A percentile compares a stretch with the other conserved stretches of the same genome.
phyloP scores from a whole-genome alignment of 2,329 filamentous ascomycete species.

The Fusarium sulawesiense region DNA sequence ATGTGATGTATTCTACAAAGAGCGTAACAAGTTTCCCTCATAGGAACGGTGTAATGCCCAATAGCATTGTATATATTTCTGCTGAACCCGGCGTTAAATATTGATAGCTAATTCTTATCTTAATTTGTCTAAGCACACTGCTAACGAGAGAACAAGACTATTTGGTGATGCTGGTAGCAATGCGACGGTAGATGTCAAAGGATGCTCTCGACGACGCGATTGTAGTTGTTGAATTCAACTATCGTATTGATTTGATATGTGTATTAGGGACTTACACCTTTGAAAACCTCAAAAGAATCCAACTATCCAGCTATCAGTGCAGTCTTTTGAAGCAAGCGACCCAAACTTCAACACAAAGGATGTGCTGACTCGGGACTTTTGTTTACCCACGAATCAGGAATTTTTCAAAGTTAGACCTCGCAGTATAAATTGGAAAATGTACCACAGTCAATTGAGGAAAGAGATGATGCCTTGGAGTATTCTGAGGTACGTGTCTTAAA shows the following conservation, averaged over 20 bases:
- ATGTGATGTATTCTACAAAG: too few species aligned
- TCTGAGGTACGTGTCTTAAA: conserved; percentile 8
- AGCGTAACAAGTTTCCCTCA: too few species aligned
- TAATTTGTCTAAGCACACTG: too few species aligned
- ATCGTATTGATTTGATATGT: background rate
- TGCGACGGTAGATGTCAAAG: background rate
- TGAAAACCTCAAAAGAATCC: too few species aligned
- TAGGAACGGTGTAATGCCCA: too few species aligned
- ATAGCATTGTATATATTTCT: too few species aligned
- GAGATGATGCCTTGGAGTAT: background rate
- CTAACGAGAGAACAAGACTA: too few species aligned
- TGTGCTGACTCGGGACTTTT: conserved; percentile 15
- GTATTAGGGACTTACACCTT: too few species aligned
- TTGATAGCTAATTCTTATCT: too few species aligned
- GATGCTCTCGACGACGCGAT: background rate
- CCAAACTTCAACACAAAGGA: background rate
- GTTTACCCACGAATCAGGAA: conserved; percentile 2
- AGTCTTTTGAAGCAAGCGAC: background rate
- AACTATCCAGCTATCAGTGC: background rate
- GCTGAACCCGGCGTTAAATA: too few species aligned
- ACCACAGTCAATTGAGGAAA: background rate
- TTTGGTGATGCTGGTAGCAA: too few species aligned
- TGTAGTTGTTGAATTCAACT: background rate
- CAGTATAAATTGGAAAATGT: conserved; percentile 1
- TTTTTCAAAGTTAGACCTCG: conserved; percentile 6